Evolutionary conservation across 2,329 filamentous ascomycete genomes (phyloP).

Genomic region (Ascochyta rabiei): DNA sequence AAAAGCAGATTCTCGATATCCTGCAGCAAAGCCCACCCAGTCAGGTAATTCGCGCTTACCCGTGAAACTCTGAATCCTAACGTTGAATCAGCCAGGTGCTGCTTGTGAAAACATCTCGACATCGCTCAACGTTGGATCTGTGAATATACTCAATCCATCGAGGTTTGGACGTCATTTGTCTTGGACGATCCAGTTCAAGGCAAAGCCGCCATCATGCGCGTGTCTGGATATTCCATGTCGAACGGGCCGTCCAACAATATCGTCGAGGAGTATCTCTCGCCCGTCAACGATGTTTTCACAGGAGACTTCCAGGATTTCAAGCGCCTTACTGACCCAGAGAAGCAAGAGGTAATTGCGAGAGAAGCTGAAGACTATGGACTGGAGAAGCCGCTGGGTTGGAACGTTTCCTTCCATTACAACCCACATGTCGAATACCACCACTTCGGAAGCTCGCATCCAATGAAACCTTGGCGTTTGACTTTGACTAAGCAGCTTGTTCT

Average conservation of each 20-base stretch:
- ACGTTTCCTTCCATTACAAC: conserved; percentile 94
- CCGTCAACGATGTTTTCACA: conserved; percentile 30
- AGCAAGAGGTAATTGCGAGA: conserved; percentile 59
- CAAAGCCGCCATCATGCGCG: conserved; percentile 24
- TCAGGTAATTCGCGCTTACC: too few species aligned
- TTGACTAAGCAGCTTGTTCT: conserved; percentile 94
- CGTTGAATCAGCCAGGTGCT: too few species aligned
- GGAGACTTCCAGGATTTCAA: conserved; percentile 42
- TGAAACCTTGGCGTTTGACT: conserved; percentile 98
- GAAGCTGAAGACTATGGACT: conserved; percentile 70
- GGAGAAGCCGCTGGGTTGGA: conserved; percentile 81
- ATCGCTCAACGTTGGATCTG: background rate
- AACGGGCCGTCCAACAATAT: conserved; percentile 40
- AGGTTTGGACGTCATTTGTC: background rate
- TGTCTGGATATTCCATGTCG: conserved; percentile 19
- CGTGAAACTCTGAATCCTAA: too few species aligned
- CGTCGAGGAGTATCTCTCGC: conserved; percentile 45
- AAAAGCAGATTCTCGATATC: background rate
- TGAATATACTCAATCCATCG: background rate
- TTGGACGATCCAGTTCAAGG: background rate
- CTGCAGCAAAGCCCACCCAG: background rate
- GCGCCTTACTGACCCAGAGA: conserved; percentile 37
- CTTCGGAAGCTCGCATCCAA: conserved; percentile 95
- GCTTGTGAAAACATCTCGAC: background rate
- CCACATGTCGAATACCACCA: conserved; percentile 95